Percentiles rank a stretch among this genome's conserved stretches.
Evolutionary conservation across 2,329 filamentous ascomycete species (phyloP).

Genomic region (Dothidotthia symphoricarpi): DNA sequence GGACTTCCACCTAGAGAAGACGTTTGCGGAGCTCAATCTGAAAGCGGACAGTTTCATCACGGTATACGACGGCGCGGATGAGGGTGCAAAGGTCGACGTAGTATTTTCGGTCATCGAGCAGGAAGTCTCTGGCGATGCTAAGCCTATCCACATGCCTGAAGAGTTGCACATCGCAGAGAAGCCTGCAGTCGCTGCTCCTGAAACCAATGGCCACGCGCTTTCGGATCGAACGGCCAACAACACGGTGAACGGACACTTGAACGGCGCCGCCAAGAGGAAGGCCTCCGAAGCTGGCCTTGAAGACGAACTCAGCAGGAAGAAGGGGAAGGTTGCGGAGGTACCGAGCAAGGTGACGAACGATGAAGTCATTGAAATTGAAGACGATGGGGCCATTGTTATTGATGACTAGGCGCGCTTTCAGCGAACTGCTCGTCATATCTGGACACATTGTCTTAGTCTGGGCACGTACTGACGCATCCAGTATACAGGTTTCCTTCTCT

Average conservation of each 20-base stretch:
- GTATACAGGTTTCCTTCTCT: constrained; percentile 9
- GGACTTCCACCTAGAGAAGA: constrained; percentile 79
- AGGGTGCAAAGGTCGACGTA: constrained; percentile 75
- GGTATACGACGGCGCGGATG: constrained; percentile 78
- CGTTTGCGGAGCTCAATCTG: constrained; percentile 74
- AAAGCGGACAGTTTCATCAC: constrained; percentile 74
- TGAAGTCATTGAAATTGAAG: constrained; percentile 39
- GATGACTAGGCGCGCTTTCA: constrained; percentile 22
- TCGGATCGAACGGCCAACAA: constrained; percentile 30
- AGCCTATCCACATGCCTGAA: constrained; percentile 55
- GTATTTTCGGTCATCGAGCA: constrained; percentile 66
- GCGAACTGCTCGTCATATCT: background rate
- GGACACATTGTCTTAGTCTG: no score
- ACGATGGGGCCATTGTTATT: constrained; percentile 40
- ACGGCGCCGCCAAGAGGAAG: constrained; percentile 43
- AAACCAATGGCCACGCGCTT: constrained; percentile 30
- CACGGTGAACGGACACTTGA: constrained; percentile 18
- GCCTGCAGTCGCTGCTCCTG: constrained; percentile 37
- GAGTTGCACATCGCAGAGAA: constrained; percentile 50
- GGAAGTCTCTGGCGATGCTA: constrained; percentile 46
- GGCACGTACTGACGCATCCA: no score
- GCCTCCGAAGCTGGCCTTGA: constrained; percentile 45
- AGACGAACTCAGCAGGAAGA: constrained; percentile 39
- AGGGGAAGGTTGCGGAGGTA: constrained; percentile 41
- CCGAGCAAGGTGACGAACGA: constrained; percentile 20